Conservation (phyloP, 768 basidiomycete species). For the Suillus alpinus region DNA sequence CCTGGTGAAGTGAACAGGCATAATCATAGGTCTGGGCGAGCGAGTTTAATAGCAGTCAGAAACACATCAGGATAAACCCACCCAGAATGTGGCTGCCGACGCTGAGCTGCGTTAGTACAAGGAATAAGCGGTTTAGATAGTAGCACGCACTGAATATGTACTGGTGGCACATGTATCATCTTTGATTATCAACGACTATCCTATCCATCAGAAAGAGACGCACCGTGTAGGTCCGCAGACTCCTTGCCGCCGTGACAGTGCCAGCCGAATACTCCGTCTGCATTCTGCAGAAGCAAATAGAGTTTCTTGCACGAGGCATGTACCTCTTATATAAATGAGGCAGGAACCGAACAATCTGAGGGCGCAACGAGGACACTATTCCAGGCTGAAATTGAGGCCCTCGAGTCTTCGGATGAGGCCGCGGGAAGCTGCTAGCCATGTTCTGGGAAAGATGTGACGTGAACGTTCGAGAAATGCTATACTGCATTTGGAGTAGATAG, state of each 20-base stretch:
- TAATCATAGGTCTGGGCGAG: not conserved
- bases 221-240: not conserved
- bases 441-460: too few relatives aligned
- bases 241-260: not conserved
- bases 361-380: too few relatives aligned
- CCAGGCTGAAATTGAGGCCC: too few relatives aligned
- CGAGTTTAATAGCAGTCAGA: not conserved
- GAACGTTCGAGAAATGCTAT: too few relatives aligned
- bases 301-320: too few relatives aligned
- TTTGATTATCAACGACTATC: not conserved
- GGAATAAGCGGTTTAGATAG: not conserved
- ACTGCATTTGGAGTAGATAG: too few relatives aligned
- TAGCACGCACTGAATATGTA: not conserved
- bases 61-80: not conserved
- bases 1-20: not conserved
- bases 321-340: too few relatives aligned
- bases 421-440: too few relatives aligned
- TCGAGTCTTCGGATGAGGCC: too few relatives aligned
- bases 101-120: not conserved
- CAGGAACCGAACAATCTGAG: too few relatives aligned
- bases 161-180: not conserved
- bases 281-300: not conserved
- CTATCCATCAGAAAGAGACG: not conserved
- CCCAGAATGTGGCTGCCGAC: not conserved
- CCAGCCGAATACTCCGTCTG: not conserved